A percentile compares a stretch with the other conserved stretches of the same genome.
Evolutionary conservation across 768 basidiomycete genomes (phyloP).

Genomic region (Sutorius australiensis): DNA sequence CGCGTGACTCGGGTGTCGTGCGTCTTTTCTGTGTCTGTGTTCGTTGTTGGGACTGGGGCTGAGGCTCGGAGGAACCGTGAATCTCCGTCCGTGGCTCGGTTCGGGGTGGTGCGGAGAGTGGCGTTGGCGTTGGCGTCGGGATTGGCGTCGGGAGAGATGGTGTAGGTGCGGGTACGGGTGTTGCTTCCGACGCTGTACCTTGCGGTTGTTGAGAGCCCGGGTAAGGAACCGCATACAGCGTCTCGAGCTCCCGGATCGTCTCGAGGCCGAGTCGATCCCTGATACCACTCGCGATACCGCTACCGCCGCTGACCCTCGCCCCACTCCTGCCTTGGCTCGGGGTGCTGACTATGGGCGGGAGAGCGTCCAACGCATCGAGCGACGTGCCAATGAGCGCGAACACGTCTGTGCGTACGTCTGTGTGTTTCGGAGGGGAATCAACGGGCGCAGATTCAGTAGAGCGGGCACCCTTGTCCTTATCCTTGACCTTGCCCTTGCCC

Average conservation of each 20-base stretch:
- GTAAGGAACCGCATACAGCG: constrained; percentile 7
- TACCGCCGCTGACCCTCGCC: too few relatives aligned
- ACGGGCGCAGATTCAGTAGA: not conserved
- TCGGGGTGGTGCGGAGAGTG: not conserved
- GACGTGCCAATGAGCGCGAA: constrained; percentile 23
- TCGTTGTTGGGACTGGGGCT: not conserved
- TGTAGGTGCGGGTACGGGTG: not conserved
- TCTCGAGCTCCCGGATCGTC: constrained; percentile 25
- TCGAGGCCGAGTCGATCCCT: constrained; percentile 28
- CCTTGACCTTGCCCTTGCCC: constrained; percentile 6
- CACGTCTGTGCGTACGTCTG: constrained; percentile 22
- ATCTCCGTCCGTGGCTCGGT: too few relatives aligned
- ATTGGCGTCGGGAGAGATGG: not conserved
- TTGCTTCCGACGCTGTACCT: not conserved
- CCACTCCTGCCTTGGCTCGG: not conserved
- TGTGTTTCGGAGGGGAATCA: not conserved
- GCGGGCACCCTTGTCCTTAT: not conserved
- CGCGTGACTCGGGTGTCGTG: not conserved
- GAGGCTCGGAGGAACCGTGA: too few relatives aligned
- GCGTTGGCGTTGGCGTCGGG: not conserved
- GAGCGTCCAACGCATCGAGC: constrained; percentile 16
- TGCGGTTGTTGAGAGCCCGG: not conserved
- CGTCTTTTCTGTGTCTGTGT: not conserved
- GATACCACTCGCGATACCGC: constrained; percentile 6
- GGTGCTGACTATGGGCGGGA: not conserved